Percentiles rank a stretch among this genome's conserved stretches.
These are phyloP conservation scores for Solanum virginianum DNA, from an alignment of 257 asterid genomes.

Conservation along the genomic window DNA sequence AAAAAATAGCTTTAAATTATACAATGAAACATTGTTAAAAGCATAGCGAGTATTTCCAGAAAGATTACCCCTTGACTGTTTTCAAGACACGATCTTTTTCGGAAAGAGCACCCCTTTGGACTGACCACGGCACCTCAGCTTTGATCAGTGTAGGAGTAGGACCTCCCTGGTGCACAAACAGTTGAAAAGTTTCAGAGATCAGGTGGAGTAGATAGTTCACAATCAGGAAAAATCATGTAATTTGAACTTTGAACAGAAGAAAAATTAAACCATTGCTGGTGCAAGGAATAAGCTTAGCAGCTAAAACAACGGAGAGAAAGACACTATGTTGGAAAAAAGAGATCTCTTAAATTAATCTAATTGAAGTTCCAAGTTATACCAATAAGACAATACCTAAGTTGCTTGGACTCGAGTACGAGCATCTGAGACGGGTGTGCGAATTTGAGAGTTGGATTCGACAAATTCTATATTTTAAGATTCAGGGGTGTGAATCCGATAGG, in stretches of 20 bases:
- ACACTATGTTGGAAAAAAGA: neutral
- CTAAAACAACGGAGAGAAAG: neutral
- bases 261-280: neutral
- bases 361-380: neutral
- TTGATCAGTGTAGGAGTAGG: slow-evolving; percentile 7
- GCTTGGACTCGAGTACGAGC: no score
- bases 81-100: slow-evolving; percentile 13
- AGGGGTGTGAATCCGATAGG: no score
- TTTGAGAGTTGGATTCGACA: no score
- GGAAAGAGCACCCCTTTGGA: slow-evolving; percentile 2
- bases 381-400: neutral
- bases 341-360: neutral
- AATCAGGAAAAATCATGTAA: neutral
- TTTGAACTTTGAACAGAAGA: neutral
- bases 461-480: no score
- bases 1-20: neutral
- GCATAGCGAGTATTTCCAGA: neutral
- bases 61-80: slow-evolving; percentile 12
- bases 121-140: slow-evolving; percentile 17
- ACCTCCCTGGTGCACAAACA: slow-evolving; percentile 40
- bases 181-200: neutral
- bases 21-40: neutral
- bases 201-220: neutral
- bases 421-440: no score
- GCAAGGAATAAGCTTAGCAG: neutral